Evolutionary conservation across 106 monocot genomes (phyloP), one percentile per base, ranked within the genome.

Genomic region (Dioscorea alata): DNA sequence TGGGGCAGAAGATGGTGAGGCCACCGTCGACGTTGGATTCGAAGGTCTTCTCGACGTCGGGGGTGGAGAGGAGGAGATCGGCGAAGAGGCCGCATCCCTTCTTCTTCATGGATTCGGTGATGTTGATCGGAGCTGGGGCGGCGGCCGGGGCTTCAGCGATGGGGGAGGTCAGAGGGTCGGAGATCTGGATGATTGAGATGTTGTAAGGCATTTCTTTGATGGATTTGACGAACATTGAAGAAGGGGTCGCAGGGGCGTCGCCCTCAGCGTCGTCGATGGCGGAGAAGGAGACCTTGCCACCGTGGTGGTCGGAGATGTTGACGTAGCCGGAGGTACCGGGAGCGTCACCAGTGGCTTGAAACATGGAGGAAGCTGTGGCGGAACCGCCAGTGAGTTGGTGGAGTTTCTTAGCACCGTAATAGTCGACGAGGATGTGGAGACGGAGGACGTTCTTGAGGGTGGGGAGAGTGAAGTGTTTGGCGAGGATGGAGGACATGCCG

Each of bases 131-230:
- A 1, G 81, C 42, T 6, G 89, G 89, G 4, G 85, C 71, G 20
- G 89, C 66, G 33, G 83, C 64, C 24, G 89, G 89, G 35, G 89
- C 86, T 54, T 90, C 90, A 4, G 87, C 87, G 60, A 78, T 83
- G 1, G 87, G 80, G 1, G 87, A 87, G 33, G 70, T 33, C 64
- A 87, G 73, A 21, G 72, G 22, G 21, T 59, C 25, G 71, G 72
- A 75, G 60, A 87, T 68, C 73, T 80, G 80, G 25, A 84, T 25
- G 32, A 87, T 69, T 16, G 87, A 80, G 58, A 87, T 63, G 48
- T 84, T 81, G 83, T 87, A 87, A 9, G 87, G 83, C 16, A 77
- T 59, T 48, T 83, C 83, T 68, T 80, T 81, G 64, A 87, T 48
- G 53, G 87, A 71, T 53, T 84, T 83, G 0, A 87, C 78, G 69